Conservation (phyloP, 2,329 filamentous ascomycete species). For the Aspergillus sp. region DNA sequence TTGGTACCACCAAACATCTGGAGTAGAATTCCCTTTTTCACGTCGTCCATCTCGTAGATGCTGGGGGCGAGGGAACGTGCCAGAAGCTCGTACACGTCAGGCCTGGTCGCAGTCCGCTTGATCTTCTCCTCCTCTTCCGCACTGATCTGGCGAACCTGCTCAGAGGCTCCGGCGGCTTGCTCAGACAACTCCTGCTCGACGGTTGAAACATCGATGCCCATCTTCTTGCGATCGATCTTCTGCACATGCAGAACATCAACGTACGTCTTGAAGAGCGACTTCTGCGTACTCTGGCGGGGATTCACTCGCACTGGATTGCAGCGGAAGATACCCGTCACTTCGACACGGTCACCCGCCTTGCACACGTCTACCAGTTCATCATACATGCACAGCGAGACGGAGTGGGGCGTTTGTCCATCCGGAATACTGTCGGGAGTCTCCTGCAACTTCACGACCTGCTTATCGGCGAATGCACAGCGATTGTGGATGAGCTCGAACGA, state of each 20-base stretch:
- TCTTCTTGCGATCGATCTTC: conserved; percentile 91
- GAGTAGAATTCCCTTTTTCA: conserved; percentile 96
- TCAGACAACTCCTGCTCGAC: conserved; percentile 80
- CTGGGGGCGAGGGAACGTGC: conserved; percentile 89
- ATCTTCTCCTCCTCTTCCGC: conserved; percentile 90
- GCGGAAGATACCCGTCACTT: conserved; percentile 95
- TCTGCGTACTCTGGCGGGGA: conserved; percentile 85
- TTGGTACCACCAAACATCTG: conserved; percentile 97
- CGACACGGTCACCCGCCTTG: conserved; percentile 93
- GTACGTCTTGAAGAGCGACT: conserved; percentile 97
- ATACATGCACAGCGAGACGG: conserved; percentile 92
- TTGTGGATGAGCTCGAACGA: conserved; percentile 99
- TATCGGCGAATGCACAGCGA: conserved; percentile 89
- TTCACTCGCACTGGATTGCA: conserved; percentile 93
- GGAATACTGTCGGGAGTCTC: conserved; percentile 95
- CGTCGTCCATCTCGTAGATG: conserved; percentile 96
- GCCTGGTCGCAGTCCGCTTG: conserved; percentile 70
- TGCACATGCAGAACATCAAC: conserved; percentile 94
- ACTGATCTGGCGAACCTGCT: conserved; percentile 79
- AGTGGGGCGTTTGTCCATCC: conserved; percentile 94
- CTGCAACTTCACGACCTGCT: conserved; percentile 97
- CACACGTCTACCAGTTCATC: conserved; percentile 97
- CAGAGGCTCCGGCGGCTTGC: conserved; percentile 66
- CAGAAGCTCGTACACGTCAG: conserved; percentile 90
- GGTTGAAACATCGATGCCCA: conserved; percentile 88